Conservation (phyloP, 2,329 filamentous ascomycete genomes). For the Chaetomiaceae sp. region DNA sequence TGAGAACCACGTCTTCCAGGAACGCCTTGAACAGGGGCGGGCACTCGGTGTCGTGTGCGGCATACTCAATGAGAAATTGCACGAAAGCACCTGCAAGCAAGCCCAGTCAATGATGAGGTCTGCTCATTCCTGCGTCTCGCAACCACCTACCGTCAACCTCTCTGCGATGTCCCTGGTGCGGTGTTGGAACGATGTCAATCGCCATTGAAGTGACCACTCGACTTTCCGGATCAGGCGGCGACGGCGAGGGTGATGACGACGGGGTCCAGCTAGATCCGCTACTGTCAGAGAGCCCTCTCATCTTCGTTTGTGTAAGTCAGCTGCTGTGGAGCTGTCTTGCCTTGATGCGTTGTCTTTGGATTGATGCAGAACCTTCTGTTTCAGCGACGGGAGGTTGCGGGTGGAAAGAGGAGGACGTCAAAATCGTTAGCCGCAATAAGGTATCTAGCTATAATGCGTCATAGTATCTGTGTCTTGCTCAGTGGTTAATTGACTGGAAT, state of each 20-base stretch:
- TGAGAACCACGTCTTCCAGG: constrained; percentile 13
- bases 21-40: constrained; percentile 12
- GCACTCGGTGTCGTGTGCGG: constrained; percentile 7
- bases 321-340: too few species aligned
- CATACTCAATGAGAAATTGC: constrained; percentile 11
- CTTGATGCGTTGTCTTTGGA: too few species aligned
- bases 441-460: too few species aligned
- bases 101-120: background rate
- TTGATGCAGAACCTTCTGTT: too few species aligned
- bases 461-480: background rate
- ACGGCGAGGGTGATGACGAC: background rate
- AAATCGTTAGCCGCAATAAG: too few species aligned
- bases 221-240: background rate
- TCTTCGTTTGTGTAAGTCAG: too few species aligned
- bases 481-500: constrained; percentile 2
- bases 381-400: too few species aligned
- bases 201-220: background rate
- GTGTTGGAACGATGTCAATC: background rate
- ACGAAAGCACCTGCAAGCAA: constrained; percentile 10
- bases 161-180: background rate
- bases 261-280: background rate
- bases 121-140: background rate
- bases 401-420: too few species aligned
- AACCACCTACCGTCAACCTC: background rate
- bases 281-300: background rate